These are phyloP conservation scores for Penicillium sp. DNA, from an alignment of 2,329 filamentous ascomycete species.

Conservation along the genomic window DNA sequence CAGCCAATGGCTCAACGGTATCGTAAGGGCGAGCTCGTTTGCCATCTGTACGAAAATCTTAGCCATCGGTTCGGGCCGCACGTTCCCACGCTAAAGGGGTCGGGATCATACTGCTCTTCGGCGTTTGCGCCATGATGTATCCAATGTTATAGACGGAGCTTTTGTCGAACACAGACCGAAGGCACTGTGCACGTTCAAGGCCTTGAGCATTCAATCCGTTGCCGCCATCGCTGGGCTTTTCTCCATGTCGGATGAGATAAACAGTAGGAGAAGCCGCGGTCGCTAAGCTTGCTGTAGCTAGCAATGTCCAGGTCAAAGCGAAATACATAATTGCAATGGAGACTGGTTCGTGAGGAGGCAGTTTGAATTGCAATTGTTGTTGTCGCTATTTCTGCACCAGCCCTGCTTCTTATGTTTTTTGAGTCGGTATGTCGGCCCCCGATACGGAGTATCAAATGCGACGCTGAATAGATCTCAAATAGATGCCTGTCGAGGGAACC, in stretches of 20 bases:
- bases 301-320: not conserved
- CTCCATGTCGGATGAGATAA: slow-evolving; percentile 65
- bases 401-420: not conserved
- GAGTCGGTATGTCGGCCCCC: not conserved
- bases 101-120: slow-evolving; percentile 43
- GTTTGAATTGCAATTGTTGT: not conserved
- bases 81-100: not conserved
- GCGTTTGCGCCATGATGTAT: slow-evolving; percentile 59
- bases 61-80: not conserved
- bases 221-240: slow-evolving; percentile 56
- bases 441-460: not conserved
- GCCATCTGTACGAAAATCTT: slow-evolving; percentile 42
- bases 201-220: slow-evolving; percentile 56
- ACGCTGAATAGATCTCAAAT: not conserved
- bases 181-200: slow-evolving; percentile 59
- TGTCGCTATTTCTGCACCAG: not conserved
- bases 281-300: slow-evolving; percentile 16
- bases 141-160: slow-evolving; percentile 57
- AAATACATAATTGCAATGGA: not conserved
- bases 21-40: slow-evolving; percentile 55
- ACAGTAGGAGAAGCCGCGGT: slow-evolving; percentile 50
- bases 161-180: slow-evolving; percentile 58
- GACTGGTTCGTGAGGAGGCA: not conserved
- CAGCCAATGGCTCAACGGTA: slow-evolving; percentile 59
- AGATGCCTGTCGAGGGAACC: not conserved